These are phyloP conservation scores for Pseudopithomyces maydicus DNA, from an alignment of 2,329 filamentous ascomycete genomes.

Conservation along the genomic window DNA sequence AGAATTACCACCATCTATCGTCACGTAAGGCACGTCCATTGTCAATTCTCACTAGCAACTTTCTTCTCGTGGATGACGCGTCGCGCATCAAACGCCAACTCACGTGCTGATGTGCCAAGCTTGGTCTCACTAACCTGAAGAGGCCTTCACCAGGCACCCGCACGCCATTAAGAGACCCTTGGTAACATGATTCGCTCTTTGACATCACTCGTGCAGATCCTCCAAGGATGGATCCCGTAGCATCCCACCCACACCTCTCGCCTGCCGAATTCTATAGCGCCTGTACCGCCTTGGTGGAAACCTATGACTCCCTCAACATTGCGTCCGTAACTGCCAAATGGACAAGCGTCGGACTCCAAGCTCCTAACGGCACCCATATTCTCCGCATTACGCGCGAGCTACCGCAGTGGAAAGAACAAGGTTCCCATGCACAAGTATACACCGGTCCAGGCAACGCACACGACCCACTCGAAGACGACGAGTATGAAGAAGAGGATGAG, in stretches of 20 bases:
- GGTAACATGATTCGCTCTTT: neutral
- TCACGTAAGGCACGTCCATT: neutral
- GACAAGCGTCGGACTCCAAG: neutral
- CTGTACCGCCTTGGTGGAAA: neutral
- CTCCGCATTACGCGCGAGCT: neutral
- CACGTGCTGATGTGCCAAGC: neutral
- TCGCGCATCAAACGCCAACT: neutral
- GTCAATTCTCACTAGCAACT: neutral
- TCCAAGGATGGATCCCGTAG: neutral
- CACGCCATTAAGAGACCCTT: neutral
- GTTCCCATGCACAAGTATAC: no score
- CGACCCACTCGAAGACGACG: neutral
- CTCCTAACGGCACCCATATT: neutral
- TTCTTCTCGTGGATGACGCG: neutral
- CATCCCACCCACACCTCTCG: neutral
- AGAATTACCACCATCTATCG: neutral
- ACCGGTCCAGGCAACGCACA: neutral
- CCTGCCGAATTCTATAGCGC: neutral
- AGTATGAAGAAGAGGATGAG: constrained; percentile 9
- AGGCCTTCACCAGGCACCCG: neutral
- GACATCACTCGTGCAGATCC: neutral
- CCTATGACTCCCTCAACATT: neutral
- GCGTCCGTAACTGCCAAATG: neutral
- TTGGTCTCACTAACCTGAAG: neutral
- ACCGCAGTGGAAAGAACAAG: neutral